Evolutionary conservation across 371 early-diverging fungal genomes (phyloP).

Genomic region (Funneliformis caledonium): DNA sequence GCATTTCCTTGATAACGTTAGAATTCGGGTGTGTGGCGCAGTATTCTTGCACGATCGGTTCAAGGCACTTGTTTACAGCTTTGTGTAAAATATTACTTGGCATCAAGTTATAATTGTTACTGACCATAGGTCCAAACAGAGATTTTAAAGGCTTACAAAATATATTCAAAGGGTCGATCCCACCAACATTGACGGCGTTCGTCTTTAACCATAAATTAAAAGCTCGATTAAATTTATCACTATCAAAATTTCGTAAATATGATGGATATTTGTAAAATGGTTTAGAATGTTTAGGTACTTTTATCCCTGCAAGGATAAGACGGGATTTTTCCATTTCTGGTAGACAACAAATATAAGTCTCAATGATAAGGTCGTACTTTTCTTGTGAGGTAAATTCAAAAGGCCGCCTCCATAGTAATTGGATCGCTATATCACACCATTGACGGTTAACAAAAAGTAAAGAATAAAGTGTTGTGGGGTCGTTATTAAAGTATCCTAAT

Average conservation of each 20-base stretch:
- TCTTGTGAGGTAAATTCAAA: constrained; percentile 9
- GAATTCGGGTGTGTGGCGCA: background rate
- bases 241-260: constrained; percentile 10
- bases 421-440: constrained; percentile 13
- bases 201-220: constrained; percentile 14
- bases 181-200: background rate
- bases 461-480: background rate
- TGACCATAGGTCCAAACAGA: constrained; percentile 16
- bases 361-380: constrained; percentile 1
- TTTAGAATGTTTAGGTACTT: background rate
- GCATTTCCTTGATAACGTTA: background rate
- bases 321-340: background rate
- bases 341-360: constrained; percentile 1
- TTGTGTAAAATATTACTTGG: constrained; percentile 8
- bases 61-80: constrained; percentile 11
- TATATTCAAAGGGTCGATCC: background rate
- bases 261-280: constrained; percentile 30
- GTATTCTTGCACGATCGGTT: constrained; percentile 1
- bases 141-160: constrained; percentile 9
- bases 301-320: background rate
- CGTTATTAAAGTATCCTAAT: constrained; percentile 10
- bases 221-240: constrained; percentile 2
- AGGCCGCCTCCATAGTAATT: constrained; percentile 20
- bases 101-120: background rate
- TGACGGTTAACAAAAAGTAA: constrained; percentile 5